Base-by-base conservation (phyloP, 2,329 filamentous ascomycete genomes). In the Zymoseptoria ardabiliae region DNA sequence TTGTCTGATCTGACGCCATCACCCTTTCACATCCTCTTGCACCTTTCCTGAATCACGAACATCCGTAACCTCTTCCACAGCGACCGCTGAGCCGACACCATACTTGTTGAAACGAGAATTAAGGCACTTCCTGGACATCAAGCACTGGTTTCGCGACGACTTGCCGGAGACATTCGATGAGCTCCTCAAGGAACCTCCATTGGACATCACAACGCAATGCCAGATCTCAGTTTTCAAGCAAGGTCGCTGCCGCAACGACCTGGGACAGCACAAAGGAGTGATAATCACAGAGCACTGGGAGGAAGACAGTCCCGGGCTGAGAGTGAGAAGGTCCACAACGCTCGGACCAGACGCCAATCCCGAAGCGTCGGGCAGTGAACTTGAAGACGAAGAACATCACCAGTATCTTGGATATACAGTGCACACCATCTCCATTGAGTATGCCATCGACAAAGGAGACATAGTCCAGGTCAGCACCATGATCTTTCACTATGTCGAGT, bases 381-480 rank as follows among this genome's bases (percentile, higher is more conserved):
- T 45, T 41, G 35, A 41, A 17, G 35, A 41, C 35, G 35, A 41
- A 41, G 35, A 41, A 41, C 35, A 41, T 41, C 35, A 41, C 11
- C 35, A 41, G 11, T 41, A 41, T 41, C 35, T 45, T 45, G 35
- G 35, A 45, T 45, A 45, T 45, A 45, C 35, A 45, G 35, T 45
- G 17, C 35, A 45, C 13, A 45, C 35, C 35, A 45, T 45, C 35
- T n/a, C 17, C 35, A 45, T 45, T n/a, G 35, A 45, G 35, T 61
- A 56, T 60, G 45, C 25, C 19, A 41, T n/a, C 57, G 56, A 54
- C 48, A 61, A 63, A 59, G 19, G 58, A 20, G 60, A 49, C 64
- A 53, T 23, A 59, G 53, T 50, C 20, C 53, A 57, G 60, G 53
- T 54, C 20, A 45, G 49, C 19, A 50, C 54, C 55, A n/a, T 49